Evolutionary conservation across 2,329 filamentous ascomycete species (phyloP).

Genomic region (Colletotrichum sidae): DNA sequence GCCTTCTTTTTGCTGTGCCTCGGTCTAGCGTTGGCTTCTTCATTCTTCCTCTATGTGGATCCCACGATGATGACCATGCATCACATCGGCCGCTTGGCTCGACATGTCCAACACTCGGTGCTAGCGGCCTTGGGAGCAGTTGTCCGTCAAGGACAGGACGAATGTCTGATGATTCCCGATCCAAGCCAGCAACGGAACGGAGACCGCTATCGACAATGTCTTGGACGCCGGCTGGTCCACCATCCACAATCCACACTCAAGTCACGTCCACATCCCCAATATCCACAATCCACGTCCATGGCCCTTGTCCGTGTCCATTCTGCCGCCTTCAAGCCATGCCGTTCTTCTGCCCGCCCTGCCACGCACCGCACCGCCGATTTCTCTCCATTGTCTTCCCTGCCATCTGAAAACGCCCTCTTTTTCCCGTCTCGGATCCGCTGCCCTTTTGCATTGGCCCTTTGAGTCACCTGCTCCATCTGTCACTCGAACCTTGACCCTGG

Average conservation of each 20-base stretch:
- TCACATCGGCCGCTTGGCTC: background rate
- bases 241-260: no score
- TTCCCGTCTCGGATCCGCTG: slow-evolving; percentile 31
- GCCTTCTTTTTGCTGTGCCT: no score
- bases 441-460: slow-evolving; percentile 36
- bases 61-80: no score
- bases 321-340: slow-evolving; percentile 8
- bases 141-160: background rate
- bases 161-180: slow-evolving; percentile 7
- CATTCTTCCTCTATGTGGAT: no score
- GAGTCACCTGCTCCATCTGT: slow-evolving; percentile 39
- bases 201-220: no score
- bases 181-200: slow-evolving; percentile 23
- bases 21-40: no score
- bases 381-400: slow-evolving; percentile 31
- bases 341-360: background rate
- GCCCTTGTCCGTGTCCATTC: background rate
- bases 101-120: no score
- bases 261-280: background rate
- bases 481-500: slow-evolving; percentile 31
- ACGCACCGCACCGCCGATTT: slow-evolving; percentile 8
- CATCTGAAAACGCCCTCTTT: slow-evolving; percentile 32
- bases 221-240: no score
- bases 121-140: background rate
- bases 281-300: background rate